phyloP scores from a whole-genome alignment of 805 yeast genomes.

The Candida wancherniae region DNA sequence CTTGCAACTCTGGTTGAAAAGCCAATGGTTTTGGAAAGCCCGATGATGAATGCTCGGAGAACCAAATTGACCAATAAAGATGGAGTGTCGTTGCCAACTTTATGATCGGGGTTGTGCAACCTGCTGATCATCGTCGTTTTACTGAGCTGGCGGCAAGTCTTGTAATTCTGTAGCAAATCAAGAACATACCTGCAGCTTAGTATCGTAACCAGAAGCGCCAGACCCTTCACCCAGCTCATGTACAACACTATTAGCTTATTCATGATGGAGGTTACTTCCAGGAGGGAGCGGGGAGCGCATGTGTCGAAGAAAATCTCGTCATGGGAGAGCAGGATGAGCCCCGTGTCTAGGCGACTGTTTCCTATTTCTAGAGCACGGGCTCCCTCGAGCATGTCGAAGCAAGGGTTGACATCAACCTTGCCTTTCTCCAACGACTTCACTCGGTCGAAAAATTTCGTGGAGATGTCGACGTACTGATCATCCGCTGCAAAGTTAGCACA shows the following conservation, averaged over 20 bases:
- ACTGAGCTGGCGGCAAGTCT: slow-evolving; percentile 11
- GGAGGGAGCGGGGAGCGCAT: slow-evolving; percentile 29
- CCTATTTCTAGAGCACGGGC: slow-evolving; percentile 82
- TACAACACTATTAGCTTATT: slow-evolving; percentile 51
- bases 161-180: slow-evolving; percentile 42
- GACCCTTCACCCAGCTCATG: slow-evolving; percentile 72
- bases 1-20: slow-evolving; percentile 43
- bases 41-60: slow-evolving; percentile 47
- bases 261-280: slow-evolving; percentile 46
- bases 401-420: slow-evolving; percentile 52
- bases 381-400: slow-evolving; percentile 71
- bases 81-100: slow-evolving; percentile 3
- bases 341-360: slow-evolving; percentile 73
- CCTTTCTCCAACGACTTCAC: slow-evolving; percentile 29
- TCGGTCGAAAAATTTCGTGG: slow-evolving; percentile 43
- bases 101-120: slow-evolving; percentile 5
- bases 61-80: slow-evolving; percentile 43
- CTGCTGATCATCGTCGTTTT: slow-evolving; percentile 10
- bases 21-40: slow-evolving; percentile 51
- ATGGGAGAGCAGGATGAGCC: slow-evolving; percentile 45
- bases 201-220: slow-evolving; percentile 71
- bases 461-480: slow-evolving; percentile 44
- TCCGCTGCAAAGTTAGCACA: too few species aligned
- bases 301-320: slow-evolving; percentile 48
- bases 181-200: slow-evolving; percentile 73